Base-by-base conservation (phyloP, 1,284 basidiomycete species). In the Sporisorium reilianum region DNA sequence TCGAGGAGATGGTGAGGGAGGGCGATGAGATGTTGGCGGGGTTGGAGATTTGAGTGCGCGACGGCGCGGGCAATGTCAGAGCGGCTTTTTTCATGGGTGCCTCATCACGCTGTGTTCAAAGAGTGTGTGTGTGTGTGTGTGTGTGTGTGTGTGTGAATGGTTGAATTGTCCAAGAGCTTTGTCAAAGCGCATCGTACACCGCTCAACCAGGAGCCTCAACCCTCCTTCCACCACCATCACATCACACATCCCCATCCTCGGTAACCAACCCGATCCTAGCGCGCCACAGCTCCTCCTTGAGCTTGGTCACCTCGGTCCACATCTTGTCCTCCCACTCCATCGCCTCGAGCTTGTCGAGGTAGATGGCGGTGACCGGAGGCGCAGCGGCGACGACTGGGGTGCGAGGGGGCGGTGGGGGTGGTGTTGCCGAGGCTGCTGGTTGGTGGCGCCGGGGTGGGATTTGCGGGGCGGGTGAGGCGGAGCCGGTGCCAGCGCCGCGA, bases 321-420 rank as follows among this genome's bases (percentile, higher is more conserved):
- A 75, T 74, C 62, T 65, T 75, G 46, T 82, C 80, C 46, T 82
- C 80, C 80, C 79, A 81, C 25, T 64, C 68, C 63, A 80, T 56
- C 2, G 51, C 36, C 16, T 65, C 74, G 11, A 63, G 50, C n/a
- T 62, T 67, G 50, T 59, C 58, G 10, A 70, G 40, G 16, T 55
- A 66, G 34, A 76, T 53, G 5, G 60, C 62, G 18, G 67, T 59
- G 34, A 46, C 42, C 5, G 57, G 52, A 12, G 64, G 22, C 25
- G 28, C 23, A 4, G 36, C 26, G 14, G 61, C 20, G 32, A 34
- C 20, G 11, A 34, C 28, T 18, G 61, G 45, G 1, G 50, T 48
- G 59, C 58, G 62, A 14, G 55, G 38, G 2, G 58, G 64, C 3
- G 38, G 20, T 18, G 34, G 49, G 11, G 40, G 50, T 36, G 16